Evolutionary conservation across 2,329 filamentous ascomycete genomes (phyloP).

Genomic region (Bipolaris cookei): DNA sequence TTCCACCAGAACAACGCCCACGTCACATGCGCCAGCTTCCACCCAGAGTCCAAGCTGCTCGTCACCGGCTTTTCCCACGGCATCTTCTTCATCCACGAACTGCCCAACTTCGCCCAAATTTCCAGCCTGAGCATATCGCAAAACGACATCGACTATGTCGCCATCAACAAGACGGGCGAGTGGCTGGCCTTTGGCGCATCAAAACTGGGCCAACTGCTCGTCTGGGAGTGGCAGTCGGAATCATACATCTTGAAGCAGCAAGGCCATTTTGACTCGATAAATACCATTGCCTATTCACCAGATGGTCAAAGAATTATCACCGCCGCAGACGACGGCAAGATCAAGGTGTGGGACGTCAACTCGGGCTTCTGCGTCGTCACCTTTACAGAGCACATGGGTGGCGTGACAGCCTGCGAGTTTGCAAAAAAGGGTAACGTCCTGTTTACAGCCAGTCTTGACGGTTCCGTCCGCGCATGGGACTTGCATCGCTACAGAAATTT

Average conservation of each 20-base stretch:
- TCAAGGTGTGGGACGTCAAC: conserved; percentile 97
- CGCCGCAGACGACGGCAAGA: conserved; percentile 93
- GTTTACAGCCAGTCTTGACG: conserved; percentile 93
- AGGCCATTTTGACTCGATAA: conserved; percentile 95
- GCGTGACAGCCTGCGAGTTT: conserved; percentile 93
- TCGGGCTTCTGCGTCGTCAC: conserved; percentile 98
- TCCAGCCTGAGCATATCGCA: conserved; percentile 94
- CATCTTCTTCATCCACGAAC: conserved; percentile 90
- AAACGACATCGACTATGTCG: conserved; percentile 93
- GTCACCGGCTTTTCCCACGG: conserved; percentile 96
- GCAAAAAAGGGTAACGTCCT: conserved; percentile 93
- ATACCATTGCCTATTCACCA: conserved; percentile 88
- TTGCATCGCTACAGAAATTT: conserved; percentile 96
- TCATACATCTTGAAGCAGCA: conserved; percentile 99
- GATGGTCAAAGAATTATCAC: conserved; percentile 94
- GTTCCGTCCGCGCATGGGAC: conserved; percentile 95
- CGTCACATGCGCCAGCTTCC: conserved; percentile 88
- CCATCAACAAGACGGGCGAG: conserved; percentile 91
- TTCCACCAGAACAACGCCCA: conserved; percentile 91
- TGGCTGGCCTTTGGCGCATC: conserved; percentile 98
- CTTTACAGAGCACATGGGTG: conserved; percentile 94
- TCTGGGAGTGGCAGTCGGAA: conserved; percentile 99
- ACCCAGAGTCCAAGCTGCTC: conserved; percentile 85
- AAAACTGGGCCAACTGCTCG: conserved; percentile 91
- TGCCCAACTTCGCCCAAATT: conserved; percentile 94